These are phyloP conservation scores for Fusarium sp. DNA, from an alignment of 2,329 filamentous ascomycete species.

Conservation along the genomic window DNA sequence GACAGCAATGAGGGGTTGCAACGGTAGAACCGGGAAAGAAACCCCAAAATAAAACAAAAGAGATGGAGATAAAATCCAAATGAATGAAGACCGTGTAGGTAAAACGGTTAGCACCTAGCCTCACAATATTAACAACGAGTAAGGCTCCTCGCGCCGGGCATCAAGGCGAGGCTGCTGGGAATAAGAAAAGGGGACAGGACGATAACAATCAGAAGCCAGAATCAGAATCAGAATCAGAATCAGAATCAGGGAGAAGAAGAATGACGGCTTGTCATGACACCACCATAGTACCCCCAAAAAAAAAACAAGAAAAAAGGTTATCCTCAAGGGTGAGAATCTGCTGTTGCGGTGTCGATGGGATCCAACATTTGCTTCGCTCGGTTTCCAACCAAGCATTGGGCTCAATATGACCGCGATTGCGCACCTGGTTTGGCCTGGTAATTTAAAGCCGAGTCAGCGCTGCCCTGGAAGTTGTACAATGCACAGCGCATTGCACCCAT, in stretches of 20 bases:
- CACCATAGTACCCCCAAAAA: background rate
- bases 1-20: slow-evolving; percentile 11
- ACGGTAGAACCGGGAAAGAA: background rate
- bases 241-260: slow-evolving; percentile 14
- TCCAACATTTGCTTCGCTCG: slow-evolving; percentile 19
- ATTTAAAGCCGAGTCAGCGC: slow-evolving; percentile 34
- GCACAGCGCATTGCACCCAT: slow-evolving; percentile 36
- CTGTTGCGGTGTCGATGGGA: slow-evolving; percentile 23
- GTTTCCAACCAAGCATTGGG: slow-evolving; percentile 26
- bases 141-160: slow-evolving; percentile 26
- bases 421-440: slow-evolving; percentile 26
- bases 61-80: background rate
- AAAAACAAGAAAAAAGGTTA: slow-evolving; percentile 3
- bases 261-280: slow-evolving; percentile 6
- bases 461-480: slow-evolving; percentile 27
- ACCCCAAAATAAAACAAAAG: slow-evolving; percentile 6
- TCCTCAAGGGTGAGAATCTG: slow-evolving; percentile 27
- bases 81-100: slow-evolving; percentile 11
- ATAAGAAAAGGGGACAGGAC: slow-evolving; percentile 20
- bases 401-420: slow-evolving; percentile 31
- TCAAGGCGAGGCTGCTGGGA: slow-evolving; percentile 28
- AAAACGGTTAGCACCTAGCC: slow-evolving; percentile 19
- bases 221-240: slow-evolving; percentile 21
- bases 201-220: slow-evolving; percentile 6
- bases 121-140: slow-evolving; percentile 35